Evolutionary conservation across 2,329 filamentous ascomycete species (phyloP).

Genomic region (Botrytis aclada): DNA sequence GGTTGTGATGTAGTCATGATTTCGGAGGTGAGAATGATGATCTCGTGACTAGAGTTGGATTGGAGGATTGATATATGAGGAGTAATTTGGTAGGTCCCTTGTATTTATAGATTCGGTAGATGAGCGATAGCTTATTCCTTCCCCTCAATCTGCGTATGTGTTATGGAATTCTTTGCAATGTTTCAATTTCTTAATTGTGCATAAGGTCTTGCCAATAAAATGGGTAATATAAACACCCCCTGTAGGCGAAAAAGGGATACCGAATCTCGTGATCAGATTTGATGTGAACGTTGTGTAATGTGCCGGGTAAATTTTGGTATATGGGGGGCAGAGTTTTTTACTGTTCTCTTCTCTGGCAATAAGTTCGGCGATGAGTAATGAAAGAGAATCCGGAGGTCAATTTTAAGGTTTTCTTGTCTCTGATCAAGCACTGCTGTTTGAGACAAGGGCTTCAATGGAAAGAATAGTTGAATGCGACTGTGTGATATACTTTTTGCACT

Average conservation of each 20-base stretch:
- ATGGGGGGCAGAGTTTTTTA: not conserved
- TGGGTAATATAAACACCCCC: not conserved
- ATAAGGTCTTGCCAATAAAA: not conserved
- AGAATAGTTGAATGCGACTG: not conserved
- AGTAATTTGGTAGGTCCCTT: too few relatives aligned
- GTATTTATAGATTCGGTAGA: not conserved
- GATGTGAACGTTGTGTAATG: not conserved
- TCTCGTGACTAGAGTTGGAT: not conserved
- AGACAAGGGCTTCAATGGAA: not conserved
- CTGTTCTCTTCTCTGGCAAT: not conserved
- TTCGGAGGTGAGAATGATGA: not conserved
- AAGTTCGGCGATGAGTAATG: not conserved
- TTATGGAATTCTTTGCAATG: not conserved
- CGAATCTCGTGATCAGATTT: not conserved
- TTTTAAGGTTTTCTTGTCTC: slow-evolving; percentile 10
- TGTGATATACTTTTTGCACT: slow-evolving; percentile 3
- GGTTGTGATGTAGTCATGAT: slow-evolving; percentile 1
- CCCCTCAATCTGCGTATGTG: not conserved
- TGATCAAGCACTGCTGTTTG: not conserved
- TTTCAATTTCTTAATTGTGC: not conserved
- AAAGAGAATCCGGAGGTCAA: not conserved
- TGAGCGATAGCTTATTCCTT: not conserved
- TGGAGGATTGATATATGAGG: not conserved
- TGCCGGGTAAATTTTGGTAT: not conserved
- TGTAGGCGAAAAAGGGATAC: not conserved